Evolutionary conservation across 164 flowering plant species (phyloP), one percentile per base, ranked within the genome.

Genomic region (Vitis labrusca): DNA sequence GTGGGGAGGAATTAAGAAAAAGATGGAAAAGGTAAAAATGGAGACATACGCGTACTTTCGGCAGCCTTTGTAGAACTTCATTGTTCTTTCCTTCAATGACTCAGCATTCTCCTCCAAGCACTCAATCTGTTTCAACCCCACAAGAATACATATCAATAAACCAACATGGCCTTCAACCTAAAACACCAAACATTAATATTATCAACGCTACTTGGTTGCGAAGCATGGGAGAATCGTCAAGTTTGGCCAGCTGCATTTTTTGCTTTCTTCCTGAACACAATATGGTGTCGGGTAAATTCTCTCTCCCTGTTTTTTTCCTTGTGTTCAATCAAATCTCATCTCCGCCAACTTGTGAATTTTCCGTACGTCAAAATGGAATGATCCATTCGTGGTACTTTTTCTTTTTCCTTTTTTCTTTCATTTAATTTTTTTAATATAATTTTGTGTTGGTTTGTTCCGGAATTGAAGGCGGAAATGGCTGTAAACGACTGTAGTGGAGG

Each of bases 21-120:
- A 11, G 15, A 61, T 4, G n/a, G 17, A 10, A 53, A 61, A 62
- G 54, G 10, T 32, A 29, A 56, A 57, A 56, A 64, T 30, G 14
- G 27, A 72, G 50, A 60, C 97, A 70, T 90, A 95, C 97, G 94
- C 89, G 85, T 93, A 95, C 65, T 95, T 95, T 67, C 97, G 88
- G 77, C 97, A 95, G 73, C 98, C 99, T 86, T 95, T 95, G 66
- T 88, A 89, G 59, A 92, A 91, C 83, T 82, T 93, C 48, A 85
- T 73, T 74, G 96, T 82, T 77, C 92, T 85, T 76, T 93, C 98
- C 79, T 95, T 83, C 55, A 95, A 69, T 51, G 77, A 79, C 61
- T 93, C 99, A 15, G 97, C 91, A 82, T 81, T 86, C 79, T 92
- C 97, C 78, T 94, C 99, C 82, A 91, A 58, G 57, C 77, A 57